These are phyloP conservation scores for Amylostereum areolatum DNA, from an alignment of 1,284 basidiomycete genomes.

Conservation along the genomic window DNA sequence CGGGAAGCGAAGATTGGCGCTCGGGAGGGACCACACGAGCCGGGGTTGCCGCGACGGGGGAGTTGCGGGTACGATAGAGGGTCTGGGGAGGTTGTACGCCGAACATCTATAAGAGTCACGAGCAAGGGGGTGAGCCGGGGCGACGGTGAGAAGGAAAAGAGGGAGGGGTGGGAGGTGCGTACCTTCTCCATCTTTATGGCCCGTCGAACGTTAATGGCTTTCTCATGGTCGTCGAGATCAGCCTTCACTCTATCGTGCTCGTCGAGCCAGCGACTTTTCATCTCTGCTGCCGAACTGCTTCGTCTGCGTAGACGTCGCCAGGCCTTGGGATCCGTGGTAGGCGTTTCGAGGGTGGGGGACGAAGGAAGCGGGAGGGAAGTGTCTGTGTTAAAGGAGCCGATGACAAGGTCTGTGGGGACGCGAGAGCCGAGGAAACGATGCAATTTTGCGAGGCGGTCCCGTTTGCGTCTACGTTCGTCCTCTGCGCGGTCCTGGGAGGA, in stretches of 20 bases:
- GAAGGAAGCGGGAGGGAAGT: constrained; percentile 36
- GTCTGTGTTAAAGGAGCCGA: constrained; percentile 39
- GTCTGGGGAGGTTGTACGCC: constrained; percentile 72
- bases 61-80: constrained; percentile 58
- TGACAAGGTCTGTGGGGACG: constrained; percentile 63
- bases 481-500: constrained; percentile 44
- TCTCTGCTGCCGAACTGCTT: constrained; percentile 48
- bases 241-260: constrained; percentile 59
- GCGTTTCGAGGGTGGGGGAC: constrained; percentile 9
- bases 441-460: constrained; percentile 69
- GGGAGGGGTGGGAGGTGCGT: constrained; percentile 9
- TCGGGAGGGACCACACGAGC: constrained; percentile 10
- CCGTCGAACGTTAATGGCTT: constrained; percentile 69
- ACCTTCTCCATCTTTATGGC: constrained; percentile 85
- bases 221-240: constrained; percentile 62
- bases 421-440: constrained; percentile 76
- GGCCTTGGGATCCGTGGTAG: constrained; percentile 15
- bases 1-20: constrained; percentile 15
- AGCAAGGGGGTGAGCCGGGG: constrained; percentile 6
- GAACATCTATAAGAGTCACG: constrained; percentile 50
- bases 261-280: constrained; percentile 40
- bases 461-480: constrained; percentile 56
- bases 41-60: constrained; percentile 32
- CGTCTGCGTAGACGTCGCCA: constrained; percentile 37
- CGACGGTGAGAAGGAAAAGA: constrained; percentile 4